Conservation (phyloP, 768 basidiomycete genomes). For the Kwoniella heveanensis region DNA sequence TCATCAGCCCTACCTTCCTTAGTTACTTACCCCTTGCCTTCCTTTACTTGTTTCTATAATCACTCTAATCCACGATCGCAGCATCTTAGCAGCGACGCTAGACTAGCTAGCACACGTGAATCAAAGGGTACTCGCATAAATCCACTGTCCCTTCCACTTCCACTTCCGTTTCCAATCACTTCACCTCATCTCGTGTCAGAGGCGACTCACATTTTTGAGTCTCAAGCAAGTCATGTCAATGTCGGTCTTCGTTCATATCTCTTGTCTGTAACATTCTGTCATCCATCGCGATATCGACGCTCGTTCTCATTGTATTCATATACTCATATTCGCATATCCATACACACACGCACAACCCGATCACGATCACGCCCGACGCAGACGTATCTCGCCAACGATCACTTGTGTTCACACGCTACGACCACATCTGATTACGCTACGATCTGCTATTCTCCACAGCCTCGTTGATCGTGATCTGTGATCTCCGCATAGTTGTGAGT, state of each 20-base stretch:
- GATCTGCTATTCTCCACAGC: not conserved
- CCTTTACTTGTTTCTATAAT: not conserved
- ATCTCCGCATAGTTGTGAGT: not conserved
- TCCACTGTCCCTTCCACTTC: too few species aligned
- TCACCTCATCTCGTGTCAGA: not conserved
- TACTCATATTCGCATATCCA: too few species aligned
- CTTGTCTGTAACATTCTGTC: not conserved
- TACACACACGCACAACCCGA: not conserved
- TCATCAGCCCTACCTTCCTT: not conserved
- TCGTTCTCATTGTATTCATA: not conserved
- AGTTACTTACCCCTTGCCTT: too few species aligned
- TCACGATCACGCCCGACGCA: not conserved
- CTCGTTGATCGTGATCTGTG: not conserved
- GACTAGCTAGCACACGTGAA: not conserved
- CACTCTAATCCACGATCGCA: conserved; percentile 1
- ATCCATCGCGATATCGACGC: not conserved
- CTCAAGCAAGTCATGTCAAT: too few species aligned
- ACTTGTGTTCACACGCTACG: not conserved
- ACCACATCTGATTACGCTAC: not conserved
- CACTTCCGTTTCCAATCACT: not conserved
- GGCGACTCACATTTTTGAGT: too few species aligned
- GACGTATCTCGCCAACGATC: not conserved
- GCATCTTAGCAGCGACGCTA: not conserved
- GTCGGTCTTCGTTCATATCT: not conserved
- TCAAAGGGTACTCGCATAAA: not conserved